These are phyloP conservation scores for Vitis cinerea DNA, from an alignment of 164 flowering plant species.

Conservation along the genomic window DNA sequence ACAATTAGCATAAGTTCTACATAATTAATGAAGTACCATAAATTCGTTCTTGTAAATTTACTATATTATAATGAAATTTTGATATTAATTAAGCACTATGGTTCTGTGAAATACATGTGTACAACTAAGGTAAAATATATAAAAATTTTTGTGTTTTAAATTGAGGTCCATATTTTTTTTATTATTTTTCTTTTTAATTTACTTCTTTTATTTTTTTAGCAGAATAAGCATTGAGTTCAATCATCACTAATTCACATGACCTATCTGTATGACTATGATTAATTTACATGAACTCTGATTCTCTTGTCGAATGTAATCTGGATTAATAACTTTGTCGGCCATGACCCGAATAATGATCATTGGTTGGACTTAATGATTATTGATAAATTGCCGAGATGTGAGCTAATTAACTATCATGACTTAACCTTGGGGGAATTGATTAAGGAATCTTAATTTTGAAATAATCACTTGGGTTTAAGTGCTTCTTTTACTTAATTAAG, in stretches of 20 bases:
- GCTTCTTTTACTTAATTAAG: background rate
- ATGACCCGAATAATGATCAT: background rate
- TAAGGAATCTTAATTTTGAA: background rate
- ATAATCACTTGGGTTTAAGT: background rate
- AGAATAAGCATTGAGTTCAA: background rate
- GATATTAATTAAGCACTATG: no score
- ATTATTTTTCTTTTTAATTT: background rate
- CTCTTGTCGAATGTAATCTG: conserved; percentile 4
- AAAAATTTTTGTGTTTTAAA: no score
- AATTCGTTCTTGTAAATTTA: no score
- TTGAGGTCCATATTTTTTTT: background rate
- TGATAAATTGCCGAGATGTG: no score
- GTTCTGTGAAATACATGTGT: no score
- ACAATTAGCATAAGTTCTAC: no score
- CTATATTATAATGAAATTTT: no score
- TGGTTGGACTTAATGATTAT: no score
- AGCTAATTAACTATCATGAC: no score
- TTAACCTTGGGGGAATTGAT: background rate
- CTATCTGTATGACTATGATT: conserved; percentile 1
- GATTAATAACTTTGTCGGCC: background rate
- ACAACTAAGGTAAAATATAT: no score
- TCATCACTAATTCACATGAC: conserved; percentile 7
- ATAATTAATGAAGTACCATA: no score
- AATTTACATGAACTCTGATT: background rate
- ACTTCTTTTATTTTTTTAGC: background rate